Evolutionary conservation across 495 filamentous ascomycete species (phyloP).

Genomic region (Podospora anserina): DNA sequence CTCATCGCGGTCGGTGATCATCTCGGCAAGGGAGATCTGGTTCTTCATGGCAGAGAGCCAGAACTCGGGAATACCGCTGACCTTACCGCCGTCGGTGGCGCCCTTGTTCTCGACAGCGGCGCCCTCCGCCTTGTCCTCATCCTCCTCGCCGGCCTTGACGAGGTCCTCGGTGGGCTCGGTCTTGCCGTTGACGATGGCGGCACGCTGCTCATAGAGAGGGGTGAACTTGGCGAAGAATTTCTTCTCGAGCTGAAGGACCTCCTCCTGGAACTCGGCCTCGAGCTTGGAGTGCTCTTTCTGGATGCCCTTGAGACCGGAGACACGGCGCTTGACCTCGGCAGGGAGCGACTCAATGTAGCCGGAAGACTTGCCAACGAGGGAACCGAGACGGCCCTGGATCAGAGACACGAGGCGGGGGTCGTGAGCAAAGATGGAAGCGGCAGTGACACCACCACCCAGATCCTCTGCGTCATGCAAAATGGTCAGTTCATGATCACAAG

Average conservation of each 20-base stretch:
- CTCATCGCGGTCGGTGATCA: conserved; percentile 97
- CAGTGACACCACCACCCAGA: conserved; percentile 62
- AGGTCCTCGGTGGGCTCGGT: conserved; percentile 83
- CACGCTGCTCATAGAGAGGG: conserved; percentile 92
- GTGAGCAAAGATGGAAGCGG: conserved; percentile 87
- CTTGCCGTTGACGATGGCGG: conserved; percentile 86
- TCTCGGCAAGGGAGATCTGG: conserved; percentile 90
- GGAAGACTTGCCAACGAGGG: conserved; percentile 89
- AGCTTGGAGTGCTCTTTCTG: conserved; percentile 98
- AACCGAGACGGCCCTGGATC: conserved; percentile 94
- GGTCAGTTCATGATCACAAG: conserved; percentile 9
- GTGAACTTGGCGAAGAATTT: conserved; percentile 99
- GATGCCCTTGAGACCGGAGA: conserved; percentile 92
- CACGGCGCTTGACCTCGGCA: conserved; percentile 79
- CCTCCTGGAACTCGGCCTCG: conserved; percentile 96
- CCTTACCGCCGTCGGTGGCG: conserved; percentile 42
- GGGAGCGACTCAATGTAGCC: conserved; percentile 98
- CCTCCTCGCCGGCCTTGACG: conserved; percentile 79
- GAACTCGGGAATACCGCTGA: conserved; percentile 91
- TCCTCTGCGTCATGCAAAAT: conserved; percentile 62
- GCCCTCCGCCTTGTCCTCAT: conserved; percentile 58
- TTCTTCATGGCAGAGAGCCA: conserved; percentile 99
- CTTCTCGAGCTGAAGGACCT: conserved; percentile 96
- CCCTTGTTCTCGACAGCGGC: conserved; percentile 44
- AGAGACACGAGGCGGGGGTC: conserved; percentile 91